Evolutionary conservation across 352 stramenopile species (phyloP).

Genomic region (Pythium volutum): DNA sequence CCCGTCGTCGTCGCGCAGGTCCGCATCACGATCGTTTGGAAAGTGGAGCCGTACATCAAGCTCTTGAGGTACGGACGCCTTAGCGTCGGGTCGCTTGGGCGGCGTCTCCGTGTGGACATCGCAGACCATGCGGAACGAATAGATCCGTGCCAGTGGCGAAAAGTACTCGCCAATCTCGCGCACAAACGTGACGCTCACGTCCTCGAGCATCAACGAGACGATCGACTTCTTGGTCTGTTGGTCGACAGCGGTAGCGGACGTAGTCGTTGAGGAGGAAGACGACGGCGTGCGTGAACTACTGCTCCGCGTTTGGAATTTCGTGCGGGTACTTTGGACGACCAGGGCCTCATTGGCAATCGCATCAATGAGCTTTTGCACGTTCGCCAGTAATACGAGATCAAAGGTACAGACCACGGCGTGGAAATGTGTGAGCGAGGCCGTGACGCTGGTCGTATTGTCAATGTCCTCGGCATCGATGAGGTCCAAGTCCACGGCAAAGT

Average conservation of each 20-base stretch:
- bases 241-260: not conserved
- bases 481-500: constrained; percentile 72
- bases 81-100: not conserved
- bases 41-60: constrained; percentile 54
- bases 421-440: constrained; percentile 61
- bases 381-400: constrained; percentile 45
- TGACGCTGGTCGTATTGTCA: constrained; percentile 47
- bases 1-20: constrained; percentile 63
- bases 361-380: constrained; percentile 22
- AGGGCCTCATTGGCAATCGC: constrained; percentile 11
- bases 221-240: constrained; percentile 28
- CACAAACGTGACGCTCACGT: constrained; percentile 69
- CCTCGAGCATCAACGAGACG: constrained; percentile 58
- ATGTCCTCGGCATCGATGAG: constrained; percentile 43
- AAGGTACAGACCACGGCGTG: constrained; percentile 63
- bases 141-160: constrained; percentile 55
- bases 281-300: constrained; percentile 7
- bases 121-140: constrained; percentile 67
- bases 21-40: constrained; percentile 42
- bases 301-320: constrained; percentile 6
- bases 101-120: constrained; percentile 42
- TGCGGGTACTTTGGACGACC: not conserved
- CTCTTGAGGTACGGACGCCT: constrained; percentile 2
- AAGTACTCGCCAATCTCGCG: constrained; percentile 75
- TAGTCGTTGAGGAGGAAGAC: not conserved